Evolutionary conservation across 1,139 yeast species (phyloP), one percentile per base, ranked within the genome.

Genomic region (Blastobotrys serpentis): DNA sequence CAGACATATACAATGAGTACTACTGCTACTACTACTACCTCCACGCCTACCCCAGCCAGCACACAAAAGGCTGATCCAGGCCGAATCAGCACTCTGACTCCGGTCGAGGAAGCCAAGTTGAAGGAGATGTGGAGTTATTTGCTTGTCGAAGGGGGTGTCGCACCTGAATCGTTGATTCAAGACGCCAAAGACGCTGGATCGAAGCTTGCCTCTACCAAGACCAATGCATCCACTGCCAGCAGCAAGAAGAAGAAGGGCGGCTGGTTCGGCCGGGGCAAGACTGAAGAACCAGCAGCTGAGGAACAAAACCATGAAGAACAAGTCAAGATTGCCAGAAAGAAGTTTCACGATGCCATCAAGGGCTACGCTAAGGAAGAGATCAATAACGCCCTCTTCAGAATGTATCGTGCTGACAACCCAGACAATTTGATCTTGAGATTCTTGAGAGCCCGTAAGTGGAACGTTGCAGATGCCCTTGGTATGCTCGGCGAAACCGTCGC

Each of bases 41-140:
- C 32, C 13, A 47, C 46, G 19, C 19, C 43, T 2, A 21, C 43
- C 26, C 40, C 46, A 25, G 37, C 36, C 19, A 25, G 13, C 32
- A 25, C 11, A 11, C 42, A 39, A 26, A 19, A 30, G 32, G 29
- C 25, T 4, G 50, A 50, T 30, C 62, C 76, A 2, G 90, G 90
- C 8, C 76, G 86, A 56, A 73, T 79, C 43, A 79, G 78, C 54
- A 76, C 81, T 22, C 70, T 87, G 43, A 76, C 82, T 10, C 67
- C 73, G 1, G 82, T 79, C 34, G 84, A 86, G 66, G 94, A 85
- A 59, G 70, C 75, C 48, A 73, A 73, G 36, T 73, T 88, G 57
- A 87, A 87, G 67, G 90, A 86, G 61, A 74, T 82, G 44, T 85
- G 94, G 92, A 81, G 85, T 36, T 77, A 81, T 53, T 61, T 84